phyloP scores from a whole-genome alignment of 2,329 filamentous ascomycete species.

The Ophiosphaerella korrae region DNA sequence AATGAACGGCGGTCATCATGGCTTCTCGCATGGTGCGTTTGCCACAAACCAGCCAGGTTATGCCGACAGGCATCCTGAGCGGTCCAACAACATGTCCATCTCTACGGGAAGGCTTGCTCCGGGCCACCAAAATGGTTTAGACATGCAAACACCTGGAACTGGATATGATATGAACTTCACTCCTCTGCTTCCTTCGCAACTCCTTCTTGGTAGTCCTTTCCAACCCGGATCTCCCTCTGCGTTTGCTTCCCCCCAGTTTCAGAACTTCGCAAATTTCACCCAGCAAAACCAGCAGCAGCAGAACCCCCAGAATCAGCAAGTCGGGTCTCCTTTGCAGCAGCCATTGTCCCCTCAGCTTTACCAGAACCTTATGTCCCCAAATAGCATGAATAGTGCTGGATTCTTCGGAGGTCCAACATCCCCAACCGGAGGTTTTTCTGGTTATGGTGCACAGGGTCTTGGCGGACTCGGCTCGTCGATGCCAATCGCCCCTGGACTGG shows the following conservation, averaged over 20 bases:
- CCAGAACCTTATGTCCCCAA: conserved; percentile 83
- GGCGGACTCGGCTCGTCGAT: conserved; percentile 74
- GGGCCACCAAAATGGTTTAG: conserved; percentile 64
- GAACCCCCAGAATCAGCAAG: conserved; percentile 64
- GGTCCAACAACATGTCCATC: conserved; percentile 86
- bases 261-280: conserved; percentile 74
- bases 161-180: conserved; percentile 99
- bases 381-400: conserved; percentile 78
- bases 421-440: conserved; percentile 76
- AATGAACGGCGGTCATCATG: conserved; percentile 69
- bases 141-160: conserved; percentile 85
- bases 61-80: conserved; percentile 82
- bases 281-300: conserved; percentile 61
- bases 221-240: conserved; percentile 90
- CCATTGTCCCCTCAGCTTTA: conserved; percentile 81
- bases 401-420: conserved; percentile 84
- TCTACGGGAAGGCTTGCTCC: conserved; percentile 75
- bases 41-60: conserved; percentile 82
- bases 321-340: conserved; percentile 73
- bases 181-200: conserved; percentile 88
- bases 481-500: conserved; percentile 75
- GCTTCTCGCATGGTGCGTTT: conserved; percentile 92
- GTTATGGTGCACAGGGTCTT: conserved; percentile 63
- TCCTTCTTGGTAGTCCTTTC: conserved; percentile 94
- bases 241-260: conserved; percentile 90